Evolutionary conservation across 202 grass and related monocot species (phyloP).

Genomic region (Digitaria exilis): DNA sequence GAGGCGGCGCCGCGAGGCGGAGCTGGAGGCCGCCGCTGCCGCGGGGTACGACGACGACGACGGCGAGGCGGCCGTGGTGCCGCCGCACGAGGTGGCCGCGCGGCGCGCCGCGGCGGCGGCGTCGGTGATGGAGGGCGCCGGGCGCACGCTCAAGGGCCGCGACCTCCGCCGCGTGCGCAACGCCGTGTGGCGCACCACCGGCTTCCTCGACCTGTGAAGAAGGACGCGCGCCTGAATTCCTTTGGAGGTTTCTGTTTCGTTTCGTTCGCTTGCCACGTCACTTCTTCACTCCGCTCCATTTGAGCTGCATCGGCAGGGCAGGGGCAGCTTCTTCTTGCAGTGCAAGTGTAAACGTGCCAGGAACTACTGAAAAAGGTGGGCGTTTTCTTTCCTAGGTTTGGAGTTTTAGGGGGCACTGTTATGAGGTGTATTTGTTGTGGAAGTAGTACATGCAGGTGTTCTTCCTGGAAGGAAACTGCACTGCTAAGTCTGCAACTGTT

Average conservation of each 20-base stretch:
- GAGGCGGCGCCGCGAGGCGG: constrained; percentile 3
- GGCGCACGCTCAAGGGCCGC: constrained; percentile 76
- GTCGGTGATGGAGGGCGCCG: constrained; percentile 77
- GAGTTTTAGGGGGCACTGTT: constrained; percentile 11
- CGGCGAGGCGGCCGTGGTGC: constrained; percentile 52
- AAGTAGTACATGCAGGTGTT: constrained; percentile 11
- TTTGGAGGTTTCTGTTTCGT: constrained; percentile 29
- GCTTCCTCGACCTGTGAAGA: constrained; percentile 86
- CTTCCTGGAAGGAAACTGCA: constrained; percentile 2
- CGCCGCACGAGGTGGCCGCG: constrained; percentile 78
- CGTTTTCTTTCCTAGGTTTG: constrained; percentile 19
- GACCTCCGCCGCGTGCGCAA: constrained; percentile 85
- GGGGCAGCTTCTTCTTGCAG: constrained; percentile 13
- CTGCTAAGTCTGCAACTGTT: background rate
- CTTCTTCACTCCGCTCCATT: background rate
- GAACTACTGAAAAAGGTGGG: constrained; percentile 7
- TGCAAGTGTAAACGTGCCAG: background rate
- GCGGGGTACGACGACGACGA: constrained; percentile 1
- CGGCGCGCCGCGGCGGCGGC: constrained; percentile 48
- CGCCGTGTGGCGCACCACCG: constrained; percentile 82
- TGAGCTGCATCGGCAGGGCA: too few relatives aligned
- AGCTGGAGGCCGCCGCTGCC: constrained; percentile 30
- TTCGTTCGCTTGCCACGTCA: background rate
- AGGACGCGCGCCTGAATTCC: constrained; percentile 26
- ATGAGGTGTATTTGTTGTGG: constrained; percentile 16